A percentile compares a stretch with the other conserved stretches of the same genome.
Evolutionary conservation across 2,329 filamentous ascomycete species (phyloP).

Genomic region (Talaromyces pinophilus): DNA sequence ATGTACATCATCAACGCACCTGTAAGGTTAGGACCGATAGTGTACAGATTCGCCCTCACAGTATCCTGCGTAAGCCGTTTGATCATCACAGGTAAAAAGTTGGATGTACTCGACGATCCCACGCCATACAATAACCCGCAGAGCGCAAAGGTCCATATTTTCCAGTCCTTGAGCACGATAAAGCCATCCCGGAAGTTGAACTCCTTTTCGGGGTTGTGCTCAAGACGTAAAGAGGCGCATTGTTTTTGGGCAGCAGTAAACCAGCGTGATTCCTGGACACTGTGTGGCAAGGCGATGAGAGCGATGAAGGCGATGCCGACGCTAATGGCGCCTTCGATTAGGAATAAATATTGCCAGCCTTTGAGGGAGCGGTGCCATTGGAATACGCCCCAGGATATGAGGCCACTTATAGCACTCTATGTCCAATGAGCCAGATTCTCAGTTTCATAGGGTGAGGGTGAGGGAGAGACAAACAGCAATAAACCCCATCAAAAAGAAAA

Average conservation of each 20-base stretch:
- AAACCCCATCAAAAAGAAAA: slow-evolving; percentile 15
- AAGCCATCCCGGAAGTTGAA: not conserved
- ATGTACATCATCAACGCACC: slow-evolving; percentile 11
- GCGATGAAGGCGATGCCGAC: slow-evolving; percentile 13
- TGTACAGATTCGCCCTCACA: slow-evolving; percentile 20
- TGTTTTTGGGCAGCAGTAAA: slow-evolving; percentile 1
- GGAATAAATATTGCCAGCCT: slow-evolving; percentile 20
- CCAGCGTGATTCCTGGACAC: not conserved
- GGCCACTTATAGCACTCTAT: slow-evolving; percentile 13
- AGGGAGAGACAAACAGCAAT: not conserved
- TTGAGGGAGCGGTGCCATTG: slow-evolving; percentile 15
- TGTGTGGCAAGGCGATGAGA: not conserved
- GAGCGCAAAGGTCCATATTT: slow-evolving; percentile 15
- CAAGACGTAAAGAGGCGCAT: slow-evolving; percentile 3
- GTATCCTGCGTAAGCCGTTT: slow-evolving; percentile 14
- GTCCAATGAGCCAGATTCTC: not conserved
- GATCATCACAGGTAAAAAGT: slow-evolving; percentile 22
- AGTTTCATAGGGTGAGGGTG: not conserved
- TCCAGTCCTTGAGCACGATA: slow-evolving; percentile 6
- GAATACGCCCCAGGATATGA: slow-evolving; percentile 17
- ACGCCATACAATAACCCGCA: slow-evolving; percentile 18
- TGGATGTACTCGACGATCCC: slow-evolving; percentile 16
- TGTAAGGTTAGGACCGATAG: slow-evolving; percentile 19
- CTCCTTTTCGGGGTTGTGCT: not conserved
- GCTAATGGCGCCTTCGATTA: slow-evolving; percentile 19